phyloP scores from a whole-genome alignment of 371 early-diverging fungal species.

The Mortierella sp. region DNA sequence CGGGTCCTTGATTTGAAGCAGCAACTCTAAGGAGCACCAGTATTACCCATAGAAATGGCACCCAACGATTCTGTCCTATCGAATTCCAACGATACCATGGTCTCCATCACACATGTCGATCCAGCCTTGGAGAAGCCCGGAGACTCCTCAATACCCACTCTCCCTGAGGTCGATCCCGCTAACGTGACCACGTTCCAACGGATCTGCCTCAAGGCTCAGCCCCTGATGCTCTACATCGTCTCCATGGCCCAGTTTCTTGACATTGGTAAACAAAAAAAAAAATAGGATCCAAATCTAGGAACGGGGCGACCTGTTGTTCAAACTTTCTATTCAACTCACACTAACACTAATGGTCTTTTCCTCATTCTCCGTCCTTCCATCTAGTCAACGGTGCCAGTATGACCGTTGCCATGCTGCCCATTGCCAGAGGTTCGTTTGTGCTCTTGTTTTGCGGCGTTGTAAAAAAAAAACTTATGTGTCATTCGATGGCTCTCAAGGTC shows the following conservation, averaged over 20 bases:
- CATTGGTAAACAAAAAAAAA: slow-evolving; percentile 26
- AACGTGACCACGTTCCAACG: slow-evolving; percentile 25
- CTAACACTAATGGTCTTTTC: background rate
- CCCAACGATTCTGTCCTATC: slow-evolving; percentile 1
- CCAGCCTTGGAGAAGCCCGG: background rate
- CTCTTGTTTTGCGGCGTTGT: no score
- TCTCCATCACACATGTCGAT: slow-evolving; percentile 2
- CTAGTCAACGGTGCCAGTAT: slow-evolving; percentile 51
- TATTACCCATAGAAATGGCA: no score
- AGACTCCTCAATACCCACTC: slow-evolving; percentile 1
- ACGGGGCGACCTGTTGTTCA: no score
- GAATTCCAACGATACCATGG: slow-evolving; percentile 20
- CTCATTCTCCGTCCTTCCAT: background rate
- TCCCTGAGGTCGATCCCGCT: slow-evolving; percentile 1
- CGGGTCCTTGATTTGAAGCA: no score
- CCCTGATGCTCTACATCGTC: slow-evolving; percentile 51
- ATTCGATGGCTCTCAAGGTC: background rate
- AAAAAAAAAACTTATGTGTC: background rate
- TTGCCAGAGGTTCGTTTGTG: slow-evolving; percentile 27
- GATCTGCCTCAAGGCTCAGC: slow-evolving; percentile 22
- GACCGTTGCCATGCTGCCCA: slow-evolving; percentile 51
- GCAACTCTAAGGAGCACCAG: no score
- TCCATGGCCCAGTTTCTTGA: slow-evolving; percentile 53
- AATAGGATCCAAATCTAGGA: background rate
- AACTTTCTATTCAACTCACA: no score